These are phyloP conservation scores for Nakazawaea wyomingensis DNA, from an alignment of 805 yeast genomes.

Conservation along the genomic window DNA sequence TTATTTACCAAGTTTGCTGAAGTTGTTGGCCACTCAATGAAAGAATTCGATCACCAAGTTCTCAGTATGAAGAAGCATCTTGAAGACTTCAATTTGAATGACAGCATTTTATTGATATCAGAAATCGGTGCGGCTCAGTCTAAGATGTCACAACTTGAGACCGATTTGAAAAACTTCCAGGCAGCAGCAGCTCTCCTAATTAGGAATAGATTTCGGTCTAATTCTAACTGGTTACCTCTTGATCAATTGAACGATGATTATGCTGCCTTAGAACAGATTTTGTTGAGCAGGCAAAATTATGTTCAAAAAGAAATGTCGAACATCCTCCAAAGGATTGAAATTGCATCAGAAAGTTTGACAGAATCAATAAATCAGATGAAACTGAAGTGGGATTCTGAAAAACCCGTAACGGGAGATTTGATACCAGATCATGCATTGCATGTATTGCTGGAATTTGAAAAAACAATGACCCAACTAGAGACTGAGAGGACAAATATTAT, in stretches of 20 bases:
- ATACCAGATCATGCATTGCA: slow-evolving; percentile 40
- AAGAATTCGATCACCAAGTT: slow-evolving; percentile 27
- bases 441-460: slow-evolving; percentile 25
- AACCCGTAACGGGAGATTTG: slow-evolving; percentile 39
- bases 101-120: slow-evolving; percentile 33
- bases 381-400: slow-evolving; percentile 43
- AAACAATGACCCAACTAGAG: slow-evolving; percentile 12
- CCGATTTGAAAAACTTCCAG: slow-evolving; percentile 18
- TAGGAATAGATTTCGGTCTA: slow-evolving; percentile 41
- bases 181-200: slow-evolving; percentile 25
- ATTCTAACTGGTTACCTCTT: slow-evolving; percentile 49
- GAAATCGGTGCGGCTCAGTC: slow-evolving; percentile 28
- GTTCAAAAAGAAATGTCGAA: slow-evolving; percentile 39
- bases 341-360: slow-evolving; percentile 33
- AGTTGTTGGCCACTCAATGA: slow-evolving; percentile 28
- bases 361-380: slow-evolving; percentile 26
- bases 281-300: slow-evolving; percentile 27
- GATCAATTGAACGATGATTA: slow-evolving; percentile 59
- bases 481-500: slow-evolving; percentile 19
- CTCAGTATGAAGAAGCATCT: slow-evolving; percentile 27
- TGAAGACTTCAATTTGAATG: slow-evolving; percentile 31
- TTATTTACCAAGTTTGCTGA: slow-evolving; percentile 36
- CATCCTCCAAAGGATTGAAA: slow-evolving; percentile 34
- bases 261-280: slow-evolving; percentile 34
- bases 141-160: slow-evolving; percentile 20